Evolutionary conservation across 768 basidiomycete species (phyloP), one percentile per base, ranked within the genome.

Genomic region (Naganishia antarctica): DNA sequence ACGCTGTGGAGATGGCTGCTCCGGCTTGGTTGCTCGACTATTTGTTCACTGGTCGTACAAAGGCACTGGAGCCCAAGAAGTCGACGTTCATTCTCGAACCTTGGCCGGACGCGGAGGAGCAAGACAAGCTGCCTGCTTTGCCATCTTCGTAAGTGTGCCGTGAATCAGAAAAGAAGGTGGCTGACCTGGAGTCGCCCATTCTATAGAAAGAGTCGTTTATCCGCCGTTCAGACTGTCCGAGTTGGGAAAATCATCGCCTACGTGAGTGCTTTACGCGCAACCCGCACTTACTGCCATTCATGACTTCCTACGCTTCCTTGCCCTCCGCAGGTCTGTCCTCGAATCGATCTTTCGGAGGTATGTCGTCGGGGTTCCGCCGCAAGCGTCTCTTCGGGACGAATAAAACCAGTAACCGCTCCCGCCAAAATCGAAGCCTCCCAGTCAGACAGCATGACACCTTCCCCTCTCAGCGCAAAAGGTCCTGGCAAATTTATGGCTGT

Each of bases 1-100:
- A 79, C 43, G 66, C 75, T 15, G 80, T 97, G 37, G 92, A 96
- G 77, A 84, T 85, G 70, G 82, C 79, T 41, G 85, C 91, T 81
- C 94, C 94, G 3, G 72, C 86, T 68, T 98, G 94, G 94, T 79
- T 96, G 50, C 79, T 91, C 57, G 90, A 97, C 75, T 94, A 87
- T 70, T 78, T 97, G 41, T 81, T 97, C 41, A 78, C 85, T 15
- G 87, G 88, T 68, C 85, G 61, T 78, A 83, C 15, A 68, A 81
- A 28, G 71, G 81, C 68, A 48, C 72, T 71, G 48, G 70, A 71
- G 0, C 83, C 84, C 13, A 80, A 83, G 58, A 99, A 98, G 80
- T 74, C 97, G 46, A 90, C 91, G 70, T 99, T 98, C 74, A 84
- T 94, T 21, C 78, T 99, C 40, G 80, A 93, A 66, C 91, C 93